Base-by-base conservation (phyloP, 129 eudicot genomes). In the Tagetes patula region DNA sequence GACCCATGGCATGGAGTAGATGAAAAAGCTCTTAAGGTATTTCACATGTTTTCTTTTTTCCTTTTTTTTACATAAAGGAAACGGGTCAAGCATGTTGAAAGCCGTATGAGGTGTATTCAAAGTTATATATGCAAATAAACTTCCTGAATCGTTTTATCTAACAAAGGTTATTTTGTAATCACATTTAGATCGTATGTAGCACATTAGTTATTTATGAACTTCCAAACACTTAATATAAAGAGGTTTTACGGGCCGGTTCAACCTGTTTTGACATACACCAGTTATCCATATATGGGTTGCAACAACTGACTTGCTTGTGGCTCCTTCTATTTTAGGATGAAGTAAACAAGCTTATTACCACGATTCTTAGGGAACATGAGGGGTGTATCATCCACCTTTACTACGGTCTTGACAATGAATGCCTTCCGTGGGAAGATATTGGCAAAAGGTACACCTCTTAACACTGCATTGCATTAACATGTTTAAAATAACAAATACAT, bases 381-480 rank as follows among this genome's bases (percentile, higher is more conserved):
- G 80, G 84, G 72, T 88, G 83, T 49, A 90, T 94, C 43, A 80
- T 90, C 52, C 93, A 97, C 20, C 86, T 90, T 54, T 95, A 91
- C 84, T 85, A 88, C 69, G 99, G 99, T 75, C 81, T 95, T 69
- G 96, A 95, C 72, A 73, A 84, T 50, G 99, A 95, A 78, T 84
- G 82, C 65, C 91, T 95, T 43, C 90, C 97, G 38, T 95, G 99
- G 99, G 99, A 95, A 80, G 99, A 95, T 74, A 95, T 95, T 69
- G 86, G 99, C 71, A 79, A 80, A 86, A 70, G 96, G 97, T 94
- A 52, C 47, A n/a, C n/a, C n/a, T n/a, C n/a, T n/a, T n/a, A n/a
- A n/a, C n/a, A n/a, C n/a, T n/a, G n/a, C n/a, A n/a, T n/a, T n/a
- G n/a, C n/a, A n/a, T n/a, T n/a, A n/a, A n/a, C n/a, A n/a, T n/a